Conservation (phyloP, 495 filamentous ascomycete genomes). For the Penicillium samsonianum region DNA sequence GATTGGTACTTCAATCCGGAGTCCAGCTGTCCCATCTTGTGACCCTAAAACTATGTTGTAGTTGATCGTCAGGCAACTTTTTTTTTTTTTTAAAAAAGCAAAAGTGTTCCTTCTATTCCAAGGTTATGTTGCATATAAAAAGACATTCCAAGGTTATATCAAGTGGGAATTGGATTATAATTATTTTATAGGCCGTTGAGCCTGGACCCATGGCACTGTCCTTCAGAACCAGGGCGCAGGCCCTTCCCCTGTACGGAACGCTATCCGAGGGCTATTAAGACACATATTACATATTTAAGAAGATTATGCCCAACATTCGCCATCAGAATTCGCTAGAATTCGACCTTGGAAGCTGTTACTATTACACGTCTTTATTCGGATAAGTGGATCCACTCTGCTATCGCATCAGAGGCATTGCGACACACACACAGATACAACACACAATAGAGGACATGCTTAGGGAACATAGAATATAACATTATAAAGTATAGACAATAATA, state of each 20-base stretch:
- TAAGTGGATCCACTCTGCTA: constrained; percentile 3
- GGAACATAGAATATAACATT: background rate
- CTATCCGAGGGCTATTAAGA: constrained; percentile 3
- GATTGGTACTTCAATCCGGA: constrained; percentile 24
- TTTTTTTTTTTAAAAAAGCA: background rate
- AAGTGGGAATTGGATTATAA: background rate
- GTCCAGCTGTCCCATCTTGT: constrained; percentile 19
- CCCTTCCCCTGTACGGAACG: constrained; percentile 24
- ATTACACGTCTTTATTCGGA: background rate
- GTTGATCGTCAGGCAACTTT: constrained; percentile 37
- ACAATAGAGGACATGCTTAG: background rate
- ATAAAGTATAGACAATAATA: background rate
- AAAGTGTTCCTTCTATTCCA: background rate
- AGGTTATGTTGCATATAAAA: background rate
- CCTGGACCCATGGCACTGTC: constrained; percentile 15
- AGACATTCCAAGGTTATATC: background rate
- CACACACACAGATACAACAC: background rate
- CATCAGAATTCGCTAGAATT: background rate
- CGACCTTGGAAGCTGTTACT: background rate
- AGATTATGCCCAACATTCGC: constrained; percentile 7
- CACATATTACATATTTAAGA: background rate
- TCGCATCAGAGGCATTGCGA: background rate
- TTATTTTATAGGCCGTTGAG: background rate
- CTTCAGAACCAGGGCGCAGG: constrained; percentile 9
- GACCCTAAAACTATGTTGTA: no score